A percentile compares a stretch with the other conserved stretches of the same genome.
Conservation (phyloP, 257 asterid species). For the Catharanthus roseus region DNA sequence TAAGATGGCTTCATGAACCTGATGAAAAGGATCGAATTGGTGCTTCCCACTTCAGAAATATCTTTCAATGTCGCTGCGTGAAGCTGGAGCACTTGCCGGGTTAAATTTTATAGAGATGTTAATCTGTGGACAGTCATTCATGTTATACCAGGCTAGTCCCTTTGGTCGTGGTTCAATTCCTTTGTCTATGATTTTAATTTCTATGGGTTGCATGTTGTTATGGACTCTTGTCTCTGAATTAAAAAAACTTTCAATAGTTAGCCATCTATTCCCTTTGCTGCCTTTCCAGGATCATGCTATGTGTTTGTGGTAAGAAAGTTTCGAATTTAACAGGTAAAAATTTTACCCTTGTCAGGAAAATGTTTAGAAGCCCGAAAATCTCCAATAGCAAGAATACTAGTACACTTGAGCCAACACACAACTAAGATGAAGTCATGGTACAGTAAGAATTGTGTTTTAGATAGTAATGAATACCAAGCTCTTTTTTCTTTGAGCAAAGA, state of each 20-base stretch:
- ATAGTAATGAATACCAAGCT: too few species aligned
- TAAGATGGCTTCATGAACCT: constrained; percentile 85
- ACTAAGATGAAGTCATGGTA: too few species aligned
- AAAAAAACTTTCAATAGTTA: not conserved
- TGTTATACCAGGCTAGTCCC: constrained; percentile 84
- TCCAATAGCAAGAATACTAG: too few species aligned
- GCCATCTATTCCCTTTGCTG: not conserved
- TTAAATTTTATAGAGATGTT: constrained; percentile 63
- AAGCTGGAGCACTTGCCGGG: constrained; percentile 58
- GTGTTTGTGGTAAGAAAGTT: not conserved
- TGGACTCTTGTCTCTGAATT: not conserved
- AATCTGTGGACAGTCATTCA: constrained; percentile 90
- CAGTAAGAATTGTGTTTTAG: too few species aligned
- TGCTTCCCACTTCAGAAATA: constrained; percentile 80
- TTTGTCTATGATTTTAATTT: not conserved
- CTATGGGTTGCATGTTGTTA: too few species aligned
- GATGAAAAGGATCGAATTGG: constrained; percentile 72
- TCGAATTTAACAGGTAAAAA: too few species aligned
- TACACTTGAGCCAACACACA: too few species aligned
- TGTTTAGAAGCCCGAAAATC: too few species aligned
- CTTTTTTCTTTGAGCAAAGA: too few species aligned
- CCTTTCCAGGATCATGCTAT: not conserved
- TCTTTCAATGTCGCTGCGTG: constrained; percentile 71
- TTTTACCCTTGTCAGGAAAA: not conserved
- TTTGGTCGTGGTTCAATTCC: too few species aligned